Percentiles rank a stretch among this genome's conserved stretches.
Evolutionary conservation across 352 stramenopile genomes (phyloP).

Genomic region (Phytophthora sansomeana): DNA sequence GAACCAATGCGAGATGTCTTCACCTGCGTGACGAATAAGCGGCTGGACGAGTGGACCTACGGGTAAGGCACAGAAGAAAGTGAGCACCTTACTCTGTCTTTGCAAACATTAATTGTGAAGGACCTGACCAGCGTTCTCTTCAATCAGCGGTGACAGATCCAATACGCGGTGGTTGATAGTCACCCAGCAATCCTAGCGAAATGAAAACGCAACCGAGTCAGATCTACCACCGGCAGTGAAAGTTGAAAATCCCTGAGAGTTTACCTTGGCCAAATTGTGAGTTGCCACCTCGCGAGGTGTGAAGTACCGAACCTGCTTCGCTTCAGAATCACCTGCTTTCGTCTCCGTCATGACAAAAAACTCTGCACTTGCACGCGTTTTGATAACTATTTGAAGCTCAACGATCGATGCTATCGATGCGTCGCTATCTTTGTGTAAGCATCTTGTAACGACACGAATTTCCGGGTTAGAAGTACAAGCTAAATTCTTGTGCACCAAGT

Average conservation of each 20-base stretch:
- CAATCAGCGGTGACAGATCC: constrained; percentile 84
- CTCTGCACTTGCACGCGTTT: neutral
- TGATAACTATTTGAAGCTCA: constrained; percentile 6
- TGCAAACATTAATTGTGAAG: neutral
- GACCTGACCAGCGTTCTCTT: constrained; percentile 56
- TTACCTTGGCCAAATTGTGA: constrained; percentile 88
- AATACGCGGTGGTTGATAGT: constrained; percentile 81
- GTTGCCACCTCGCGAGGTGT: constrained; percentile 79
- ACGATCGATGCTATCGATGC: neutral
- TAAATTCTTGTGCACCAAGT: too few relatives aligned
- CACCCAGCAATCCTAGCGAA: constrained; percentile 78
- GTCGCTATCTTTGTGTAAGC: constrained; percentile 19
- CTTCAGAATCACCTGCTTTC: constrained; percentile 4
- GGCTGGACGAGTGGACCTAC: constrained; percentile 79
- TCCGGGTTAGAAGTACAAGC: too few relatives aligned
- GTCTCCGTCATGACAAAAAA: constrained; percentile 18
- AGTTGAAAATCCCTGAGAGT: neutral
- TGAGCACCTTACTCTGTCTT: constrained; percentile 1
- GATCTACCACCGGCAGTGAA: neutral
- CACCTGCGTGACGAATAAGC: constrained; percentile 84
- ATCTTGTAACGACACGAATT: neutral
- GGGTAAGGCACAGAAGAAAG: too few relatives aligned
- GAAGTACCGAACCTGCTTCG: constrained; percentile 56
- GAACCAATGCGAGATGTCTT: constrained; percentile 95
- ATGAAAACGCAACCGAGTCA: neutral